Conservation (phyloP, 306 rosid species). For the Abrus precatorius region DNA sequence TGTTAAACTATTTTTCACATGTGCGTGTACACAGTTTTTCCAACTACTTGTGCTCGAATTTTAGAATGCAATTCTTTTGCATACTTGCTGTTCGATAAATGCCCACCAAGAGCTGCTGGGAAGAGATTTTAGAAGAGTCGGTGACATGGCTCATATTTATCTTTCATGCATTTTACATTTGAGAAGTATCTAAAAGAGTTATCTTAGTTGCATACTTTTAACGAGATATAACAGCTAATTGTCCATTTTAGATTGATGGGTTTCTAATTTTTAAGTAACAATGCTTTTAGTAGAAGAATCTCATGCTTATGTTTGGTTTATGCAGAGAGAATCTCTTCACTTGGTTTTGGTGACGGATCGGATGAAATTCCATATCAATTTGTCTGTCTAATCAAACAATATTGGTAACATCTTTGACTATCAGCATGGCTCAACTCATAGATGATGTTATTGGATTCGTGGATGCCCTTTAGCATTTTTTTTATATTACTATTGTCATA, state of each 20-base stretch:
- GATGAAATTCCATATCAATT: constrained; percentile 9
- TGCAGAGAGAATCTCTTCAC: constrained; percentile 32
- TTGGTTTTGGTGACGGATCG: constrained; percentile 35
- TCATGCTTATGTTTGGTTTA: constrained; percentile 14
- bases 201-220: constrained; percentile 8
- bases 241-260: neutral
- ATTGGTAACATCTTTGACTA: constrained; percentile 19
- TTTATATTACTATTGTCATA: constrained; percentile 2
- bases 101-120: constrained; percentile 35
- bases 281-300: neutral
- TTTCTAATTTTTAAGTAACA: neutral
- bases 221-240: constrained; percentile 14
- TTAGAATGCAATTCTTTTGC: constrained; percentile 41
- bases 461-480: neutral
- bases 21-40: neutral
- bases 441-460: constrained; percentile 22
- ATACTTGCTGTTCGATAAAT: constrained; percentile 37
- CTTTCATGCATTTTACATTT: constrained; percentile 4
- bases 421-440: constrained; percentile 27
- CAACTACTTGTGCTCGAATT: neutral
- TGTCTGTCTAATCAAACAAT: constrained; percentile 17
- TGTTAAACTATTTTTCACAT: constrained; percentile 21
- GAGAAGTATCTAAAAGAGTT: neutral
- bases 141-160: constrained; percentile 5
- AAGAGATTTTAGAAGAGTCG: constrained; percentile 16